These are phyloP conservation scores for Trametes pubescens DNA, from an alignment of 1,284 basidiomycete genomes.

Conservation along the genomic window DNA sequence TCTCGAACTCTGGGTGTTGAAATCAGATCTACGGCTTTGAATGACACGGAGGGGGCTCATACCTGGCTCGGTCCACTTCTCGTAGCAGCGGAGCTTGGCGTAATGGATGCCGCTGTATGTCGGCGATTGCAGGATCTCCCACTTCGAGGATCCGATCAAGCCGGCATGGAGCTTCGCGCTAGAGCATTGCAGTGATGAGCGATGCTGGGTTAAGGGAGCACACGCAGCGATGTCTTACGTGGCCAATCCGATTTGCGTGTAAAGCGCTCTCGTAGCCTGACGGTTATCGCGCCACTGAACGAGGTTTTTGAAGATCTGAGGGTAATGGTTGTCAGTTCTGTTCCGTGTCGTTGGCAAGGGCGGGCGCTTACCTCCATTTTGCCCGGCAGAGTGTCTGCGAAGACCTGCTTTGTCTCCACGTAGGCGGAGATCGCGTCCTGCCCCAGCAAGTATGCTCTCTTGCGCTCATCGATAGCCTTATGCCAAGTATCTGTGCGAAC, in stretches of 20 bases:
- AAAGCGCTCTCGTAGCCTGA: background rate
- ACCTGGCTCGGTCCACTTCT: constrained; percentile 28
- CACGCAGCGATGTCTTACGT: constrained; percentile 20
- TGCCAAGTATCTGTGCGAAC: constrained; percentile 33
- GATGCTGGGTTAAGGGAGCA: background rate
- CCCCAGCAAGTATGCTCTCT: constrained; percentile 28
- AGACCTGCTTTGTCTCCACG: constrained; percentile 24
- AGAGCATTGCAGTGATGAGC: background rate
- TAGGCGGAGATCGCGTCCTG: constrained; percentile 25
- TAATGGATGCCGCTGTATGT: constrained; percentile 31
- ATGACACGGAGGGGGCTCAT: background rate
- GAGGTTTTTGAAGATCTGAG: constrained; percentile 25
- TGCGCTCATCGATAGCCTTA: constrained; percentile 37
- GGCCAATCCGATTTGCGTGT: constrained; percentile 11
- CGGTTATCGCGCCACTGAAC: constrained; percentile 18
- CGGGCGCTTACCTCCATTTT: constrained; percentile 26
- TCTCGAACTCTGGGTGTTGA: constrained; percentile 28
- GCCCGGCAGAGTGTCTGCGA: constrained; percentile 25
- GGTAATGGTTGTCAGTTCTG: background rate
- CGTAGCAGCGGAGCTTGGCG: constrained; percentile 31
- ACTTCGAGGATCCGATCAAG: constrained; percentile 26
- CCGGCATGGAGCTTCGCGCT: constrained; percentile 27
- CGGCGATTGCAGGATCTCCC: constrained; percentile 32
- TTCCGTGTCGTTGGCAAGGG: background rate
- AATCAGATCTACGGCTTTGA: background rate